Conservation (phyloP, 495 filamentous ascomycete species). For the Diplogelasinospora grovesii region DNA sequence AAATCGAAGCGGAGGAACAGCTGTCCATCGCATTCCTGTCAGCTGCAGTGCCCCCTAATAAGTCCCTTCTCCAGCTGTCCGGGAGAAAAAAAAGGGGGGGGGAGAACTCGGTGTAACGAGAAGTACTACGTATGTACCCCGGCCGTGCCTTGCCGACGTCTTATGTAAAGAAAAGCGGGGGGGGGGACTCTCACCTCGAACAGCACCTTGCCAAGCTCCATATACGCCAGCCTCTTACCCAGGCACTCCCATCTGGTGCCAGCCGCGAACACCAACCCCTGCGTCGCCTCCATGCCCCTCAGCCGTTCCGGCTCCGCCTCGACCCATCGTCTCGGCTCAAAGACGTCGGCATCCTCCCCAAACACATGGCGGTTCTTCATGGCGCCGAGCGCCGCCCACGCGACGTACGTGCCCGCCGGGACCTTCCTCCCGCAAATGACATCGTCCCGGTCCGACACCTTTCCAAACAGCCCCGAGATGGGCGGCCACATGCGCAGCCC, state of each 20-base stretch:
- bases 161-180: too few relatives aligned
- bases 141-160: too few relatives aligned
- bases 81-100: too few relatives aligned
- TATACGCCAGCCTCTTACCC: slow-evolving; percentile 48
- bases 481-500: slow-evolving; percentile 38
- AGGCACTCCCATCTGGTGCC: slow-evolving; percentile 46
- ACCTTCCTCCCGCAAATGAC: slow-evolving; percentile 10
- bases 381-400: slow-evolving; percentile 22
- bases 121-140: too few relatives aligned
- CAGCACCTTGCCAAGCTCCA: slow-evolving; percentile 47
- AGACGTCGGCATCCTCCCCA: slow-evolving; percentile 39
- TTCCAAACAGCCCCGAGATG: slow-evolving; percentile 27
- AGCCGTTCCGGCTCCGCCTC: slow-evolving; percentile 39
- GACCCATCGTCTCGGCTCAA: slow-evolving; percentile 37
- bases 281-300: slow-evolving; percentile 40
- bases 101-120: too few relatives aligned
- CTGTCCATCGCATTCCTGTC: too few relatives aligned
- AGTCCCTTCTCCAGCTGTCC: too few relatives aligned
- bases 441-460: slow-evolving; percentile 13
- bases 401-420: slow-evolving; percentile 13
- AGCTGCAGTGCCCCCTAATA: too few relatives aligned
- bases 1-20: slow-evolving; percentile 35
- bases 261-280: slow-evolving; percentile 49
- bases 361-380: slow-evolving; percentile 46
- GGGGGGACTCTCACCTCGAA: slow-evolving; percentile 49